Percentiles rank a stretch among this genome's conserved stretches.
These are phyloP conservation scores for Metarhizium robertsii DNA, from an alignment of 2,329 filamentous ascomycete species.

Conservation along the genomic window DNA sequence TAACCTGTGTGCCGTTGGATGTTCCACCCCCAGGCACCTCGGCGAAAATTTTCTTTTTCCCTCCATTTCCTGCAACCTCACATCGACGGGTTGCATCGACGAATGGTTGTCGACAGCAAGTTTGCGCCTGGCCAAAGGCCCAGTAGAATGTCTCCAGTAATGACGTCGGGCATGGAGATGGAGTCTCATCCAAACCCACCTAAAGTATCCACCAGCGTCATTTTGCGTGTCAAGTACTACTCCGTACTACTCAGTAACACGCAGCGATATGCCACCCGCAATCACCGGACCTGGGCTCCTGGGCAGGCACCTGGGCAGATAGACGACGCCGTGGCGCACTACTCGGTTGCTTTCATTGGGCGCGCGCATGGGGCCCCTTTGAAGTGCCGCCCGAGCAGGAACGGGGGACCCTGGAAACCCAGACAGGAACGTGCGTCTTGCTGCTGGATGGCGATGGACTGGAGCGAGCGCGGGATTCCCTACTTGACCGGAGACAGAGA, in stretches of 20 bases:
- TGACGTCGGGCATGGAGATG: conserved; percentile 1
- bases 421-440: too few species aligned
- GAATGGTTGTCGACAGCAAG: background rate
- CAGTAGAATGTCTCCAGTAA: conserved; percentile 1
- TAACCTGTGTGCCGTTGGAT: too few species aligned
- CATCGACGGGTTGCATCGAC: background rate
- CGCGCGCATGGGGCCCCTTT: background rate
- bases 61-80: background rate
- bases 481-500: too few species aligned
- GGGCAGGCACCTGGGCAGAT: background rate
- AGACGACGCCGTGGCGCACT: background rate
- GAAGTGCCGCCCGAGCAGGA: background rate
- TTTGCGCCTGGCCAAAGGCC: background rate
- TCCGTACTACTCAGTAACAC: too few species aligned
- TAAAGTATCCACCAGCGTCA: background rate
- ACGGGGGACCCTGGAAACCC: too few species aligned
- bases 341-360: background rate
- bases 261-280: too few species aligned
- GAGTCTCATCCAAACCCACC: background rate
- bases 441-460: too few species aligned
- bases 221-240: background rate
- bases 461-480: too few species aligned
- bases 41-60: background rate
- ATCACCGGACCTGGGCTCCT: background rate
- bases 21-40: too few species aligned